Evolutionary conservation across 140 eudicot species (phyloP), one percentile per base, ranked within the genome.

Genomic region (Ambrosia hybrid): DNA sequence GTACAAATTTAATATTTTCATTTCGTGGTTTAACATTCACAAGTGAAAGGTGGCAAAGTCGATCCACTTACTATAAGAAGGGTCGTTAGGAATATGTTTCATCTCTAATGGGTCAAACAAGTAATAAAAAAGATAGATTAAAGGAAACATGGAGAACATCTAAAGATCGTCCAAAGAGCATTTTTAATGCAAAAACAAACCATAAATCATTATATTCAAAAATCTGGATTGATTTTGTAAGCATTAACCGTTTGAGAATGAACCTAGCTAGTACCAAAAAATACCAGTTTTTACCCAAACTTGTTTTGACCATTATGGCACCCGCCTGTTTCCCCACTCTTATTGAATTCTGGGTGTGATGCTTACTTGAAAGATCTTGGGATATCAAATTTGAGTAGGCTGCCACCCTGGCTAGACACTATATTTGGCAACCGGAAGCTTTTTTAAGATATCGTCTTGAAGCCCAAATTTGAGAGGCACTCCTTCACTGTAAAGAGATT

Each of bases 401-500:
- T 86, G 51, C 95, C 91, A 56, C 87, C 91, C 48, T 84, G 90
- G 75, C 85, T 87, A 53, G 89, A 79, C 53, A 93, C 89, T 57
- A 86, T 78, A 70, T 87, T 80, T 2, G 96, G 96, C 79, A 93
- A 68, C 36, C 91, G 85, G n/a, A n/a, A 90, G 85, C 61, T 90
- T 93, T 73, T 89, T 88, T 69, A 92, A 70, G 65, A 85, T 78
- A 12, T 88, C 96, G 74, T 88, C 97, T 48, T 94, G 88, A 21
- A 93, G 78, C 2, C 96, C 97, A 12, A 90, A 68, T 49, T 90
- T 94, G n/a, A 94, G 88, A 12, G 73, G 90, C 48, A 88, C 81
- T 14, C 96, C 97, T 76, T 94, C 90, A 51, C 87, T 88, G 70
- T 88, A 94, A 8, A 94, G 92, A 75, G 86, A 81, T 60, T 94